Evolutionary conservation across 139 green algal species (phyloP).

Genomic region (Chlamydomonas applanata): DNA sequence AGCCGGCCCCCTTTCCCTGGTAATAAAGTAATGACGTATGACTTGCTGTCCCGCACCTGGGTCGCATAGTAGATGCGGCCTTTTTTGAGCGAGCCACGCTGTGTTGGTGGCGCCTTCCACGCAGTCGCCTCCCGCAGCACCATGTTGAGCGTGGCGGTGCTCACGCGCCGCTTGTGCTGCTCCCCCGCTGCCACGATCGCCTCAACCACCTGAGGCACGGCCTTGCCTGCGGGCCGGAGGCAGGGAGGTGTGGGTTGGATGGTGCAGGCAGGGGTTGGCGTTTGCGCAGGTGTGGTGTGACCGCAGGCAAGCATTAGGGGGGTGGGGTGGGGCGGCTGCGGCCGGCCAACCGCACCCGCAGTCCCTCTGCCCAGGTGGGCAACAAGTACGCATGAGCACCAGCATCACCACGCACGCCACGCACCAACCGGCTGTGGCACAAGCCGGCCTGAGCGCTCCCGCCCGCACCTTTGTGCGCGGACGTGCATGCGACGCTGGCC

Average conservation of each 20-base stretch:
- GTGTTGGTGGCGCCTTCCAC: slow-evolving; percentile 72
- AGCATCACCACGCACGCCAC: not conserved
- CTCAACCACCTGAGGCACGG: slow-evolving; percentile 74
- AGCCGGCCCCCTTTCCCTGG: no score
- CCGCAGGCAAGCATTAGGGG: no score
- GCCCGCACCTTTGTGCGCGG: slow-evolving; percentile 57
- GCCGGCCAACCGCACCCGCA: no score
- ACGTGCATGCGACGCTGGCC: slow-evolving; percentile 87
- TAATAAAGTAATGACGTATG: no score
- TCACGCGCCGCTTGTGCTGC: slow-evolving; percentile 83
- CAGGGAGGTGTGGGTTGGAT: no score
- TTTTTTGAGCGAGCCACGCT: slow-evolving; percentile 45
- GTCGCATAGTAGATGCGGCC: slow-evolving; percentile 94
- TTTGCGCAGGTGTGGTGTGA: no score
- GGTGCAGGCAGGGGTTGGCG: no score
- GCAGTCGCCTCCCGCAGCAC: slow-evolving; percentile 76
- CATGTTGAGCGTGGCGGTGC: slow-evolving; percentile 93
- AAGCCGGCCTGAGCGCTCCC: not conserved
- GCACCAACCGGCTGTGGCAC: not conserved
- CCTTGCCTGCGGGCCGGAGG: not conserved
- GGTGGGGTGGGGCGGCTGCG: no score
- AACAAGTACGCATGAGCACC: no score
- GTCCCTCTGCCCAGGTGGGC: no score
- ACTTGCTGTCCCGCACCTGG: slow-evolving; percentile 51
- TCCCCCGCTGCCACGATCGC: slow-evolving; percentile 66